phyloP scores from a whole-genome alignment of 2,329 filamentous ascomycete species.

The Cadophora sp. region DNA sequence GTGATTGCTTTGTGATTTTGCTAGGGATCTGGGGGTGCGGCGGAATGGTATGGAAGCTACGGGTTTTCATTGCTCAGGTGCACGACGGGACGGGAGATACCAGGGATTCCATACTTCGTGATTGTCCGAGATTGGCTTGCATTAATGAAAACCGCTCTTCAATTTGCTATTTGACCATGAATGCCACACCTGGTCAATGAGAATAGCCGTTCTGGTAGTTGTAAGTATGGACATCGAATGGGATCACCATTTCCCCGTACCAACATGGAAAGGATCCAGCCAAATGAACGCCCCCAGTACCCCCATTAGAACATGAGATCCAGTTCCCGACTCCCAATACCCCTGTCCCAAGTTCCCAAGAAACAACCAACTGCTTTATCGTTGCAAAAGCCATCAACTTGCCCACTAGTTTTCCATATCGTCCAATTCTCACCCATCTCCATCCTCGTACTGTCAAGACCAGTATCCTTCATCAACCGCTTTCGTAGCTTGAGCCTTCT shows the following conservation, averaged over 20 bases:
- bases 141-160: background rate
- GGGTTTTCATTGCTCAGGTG: background rate
- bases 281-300: background rate
- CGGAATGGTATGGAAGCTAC: background rate
- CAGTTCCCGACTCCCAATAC: background rate
- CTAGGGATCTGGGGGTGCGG: background rate
- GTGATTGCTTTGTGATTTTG: background rate
- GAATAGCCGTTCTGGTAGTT: background rate
- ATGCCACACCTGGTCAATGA: background rate
- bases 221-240: background rate
- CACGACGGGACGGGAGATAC: slow-evolving; percentile 2
- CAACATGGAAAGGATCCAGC: background rate
- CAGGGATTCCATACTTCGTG: background rate
- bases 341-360: background rate
- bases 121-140: background rate
- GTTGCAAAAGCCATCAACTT: background rate
- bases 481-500: slow-evolving; percentile 13
- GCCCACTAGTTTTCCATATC: background rate
- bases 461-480: slow-evolving; percentile 38
- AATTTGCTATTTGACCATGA: background rate
- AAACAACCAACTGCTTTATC: background rate
- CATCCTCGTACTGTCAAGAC: slow-evolving; percentile 27
- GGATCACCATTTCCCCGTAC: background rate
- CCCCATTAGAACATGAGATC: too few species aligned
- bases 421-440: background rate